Percentiles rank a stretch among this genome's conserved stretches.
Evolutionary conservation across 1,139 yeast species (phyloP).

Genomic region (Scheffersomyces cryptocercus): DNA sequence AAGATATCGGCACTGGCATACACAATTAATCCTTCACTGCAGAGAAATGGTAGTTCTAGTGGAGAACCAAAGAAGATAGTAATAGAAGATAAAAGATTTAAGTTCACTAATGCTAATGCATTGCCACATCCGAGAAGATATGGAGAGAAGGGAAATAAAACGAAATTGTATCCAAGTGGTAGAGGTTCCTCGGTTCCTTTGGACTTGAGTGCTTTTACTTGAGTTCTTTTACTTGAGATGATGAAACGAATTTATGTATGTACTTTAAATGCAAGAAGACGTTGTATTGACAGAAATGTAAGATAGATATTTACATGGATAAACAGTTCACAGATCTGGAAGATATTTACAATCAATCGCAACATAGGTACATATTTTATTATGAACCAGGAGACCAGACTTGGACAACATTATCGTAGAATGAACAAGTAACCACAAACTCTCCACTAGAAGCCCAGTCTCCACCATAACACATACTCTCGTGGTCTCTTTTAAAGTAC

Average conservation of each 20-base stretch:
- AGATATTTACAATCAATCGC: too few relatives aligned
- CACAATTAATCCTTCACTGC: conserved; percentile 41
- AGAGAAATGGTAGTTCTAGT: conserved; percentile 13
- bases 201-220: conserved; percentile 44
- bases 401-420: conserved; percentile 83
- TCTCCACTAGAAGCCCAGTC: conserved; percentile 66
- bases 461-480: conserved; percentile 94
- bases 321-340: too few relatives aligned
- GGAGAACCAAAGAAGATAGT: conserved; percentile 28
- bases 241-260: not conserved
- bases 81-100: conserved; percentile 77
- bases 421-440: conserved; percentile 76
- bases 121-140: conserved; percentile 85
- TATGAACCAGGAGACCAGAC: conserved; percentile 52
- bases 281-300: too few relatives aligned
- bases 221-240: conserved; percentile 3
- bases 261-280: too few relatives aligned
- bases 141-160: conserved; percentile 48
- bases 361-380: too few relatives aligned
- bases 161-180: conserved; percentile 90
- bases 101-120: conserved; percentile 64
- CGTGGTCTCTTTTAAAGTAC: conserved; percentile 70
- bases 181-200: conserved; percentile 93
- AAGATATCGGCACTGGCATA: conserved; percentile 60
- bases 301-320: too few relatives aligned